Conservation (phyloP, 164 flowering plant species). For the Hamamelis virginiana region DNA sequence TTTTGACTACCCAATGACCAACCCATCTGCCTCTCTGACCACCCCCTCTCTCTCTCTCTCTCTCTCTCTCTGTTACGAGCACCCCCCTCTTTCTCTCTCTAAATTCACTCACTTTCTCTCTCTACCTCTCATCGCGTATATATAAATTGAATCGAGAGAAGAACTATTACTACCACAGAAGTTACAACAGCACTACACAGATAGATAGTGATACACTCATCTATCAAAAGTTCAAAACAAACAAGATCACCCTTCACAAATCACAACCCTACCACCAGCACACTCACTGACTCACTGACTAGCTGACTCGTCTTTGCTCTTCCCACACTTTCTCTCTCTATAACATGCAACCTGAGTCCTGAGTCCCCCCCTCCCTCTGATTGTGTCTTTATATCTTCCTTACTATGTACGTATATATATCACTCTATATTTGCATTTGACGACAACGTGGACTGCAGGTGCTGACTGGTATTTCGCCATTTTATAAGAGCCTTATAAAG, state of each 20-base stretch:
- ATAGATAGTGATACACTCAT: constrained; percentile 3
- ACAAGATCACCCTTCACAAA: not conserved
- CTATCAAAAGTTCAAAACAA: constrained; percentile 4
- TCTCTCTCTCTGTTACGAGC: constrained; percentile 24
- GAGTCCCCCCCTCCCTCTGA: constrained; percentile 30
- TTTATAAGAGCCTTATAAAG: constrained; percentile 36
- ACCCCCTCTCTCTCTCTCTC: not conserved
- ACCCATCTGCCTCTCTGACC: constrained; percentile 23
- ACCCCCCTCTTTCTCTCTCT: not conserved
- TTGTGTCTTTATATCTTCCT: constrained; percentile 10
- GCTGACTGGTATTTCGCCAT: constrained; percentile 52
- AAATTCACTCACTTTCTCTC: too few species aligned
- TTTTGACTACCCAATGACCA: constrained; percentile 74
- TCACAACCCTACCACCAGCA: constrained; percentile 5
- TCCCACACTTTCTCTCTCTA: constrained; percentile 10
- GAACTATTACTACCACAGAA: not conserved
- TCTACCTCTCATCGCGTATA: not conserved
- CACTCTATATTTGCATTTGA: constrained; percentile 26
- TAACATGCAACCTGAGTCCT: constrained; percentile 18
- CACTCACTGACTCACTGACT: constrained; percentile 14
- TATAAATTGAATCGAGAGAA: constrained; percentile 14
- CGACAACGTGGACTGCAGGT: constrained; percentile 48
- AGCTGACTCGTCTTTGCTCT: constrained; percentile 6
- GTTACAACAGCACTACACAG: not conserved
- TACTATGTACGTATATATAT: constrained; percentile 6